These are phyloP conservation scores for Arabis alpina DNA, from an alignment of 345 rosid species.

Conservation along the genomic window DNA sequence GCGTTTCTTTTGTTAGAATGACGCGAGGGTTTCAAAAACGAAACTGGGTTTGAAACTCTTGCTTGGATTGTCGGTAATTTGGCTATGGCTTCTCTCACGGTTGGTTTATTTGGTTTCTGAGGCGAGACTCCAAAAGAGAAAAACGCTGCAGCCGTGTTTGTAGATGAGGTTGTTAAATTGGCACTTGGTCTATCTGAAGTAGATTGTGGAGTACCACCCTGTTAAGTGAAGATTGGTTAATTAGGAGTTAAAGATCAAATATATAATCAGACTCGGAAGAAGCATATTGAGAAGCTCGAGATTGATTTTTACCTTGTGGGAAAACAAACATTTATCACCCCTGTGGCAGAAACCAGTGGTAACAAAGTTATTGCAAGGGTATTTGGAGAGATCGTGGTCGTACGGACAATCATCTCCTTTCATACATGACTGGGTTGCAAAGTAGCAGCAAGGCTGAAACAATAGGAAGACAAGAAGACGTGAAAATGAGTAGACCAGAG, in stretches of 20 bases:
- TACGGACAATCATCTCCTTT: conserved; percentile 90
- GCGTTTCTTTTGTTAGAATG: conserved; percentile 28
- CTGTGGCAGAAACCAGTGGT: conserved; percentile 71
- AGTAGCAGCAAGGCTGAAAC: conserved; percentile 88
- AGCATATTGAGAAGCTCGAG: conserved; percentile 14
- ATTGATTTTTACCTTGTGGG: conserved; percentile 65
- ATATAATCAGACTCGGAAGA: conserved; percentile 1
- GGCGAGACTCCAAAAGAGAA: background rate
- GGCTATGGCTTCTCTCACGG: conserved; percentile 39
- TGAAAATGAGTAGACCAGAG: background rate
- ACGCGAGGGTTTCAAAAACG: conserved; percentile 31
- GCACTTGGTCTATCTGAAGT: conserved; percentile 28
- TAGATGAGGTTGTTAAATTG: conserved; percentile 28
- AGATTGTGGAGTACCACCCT: conserved; percentile 36
- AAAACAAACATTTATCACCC: conserved; percentile 78
- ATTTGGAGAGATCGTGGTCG: conserved; percentile 88
- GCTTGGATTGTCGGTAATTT: conserved; percentile 34
- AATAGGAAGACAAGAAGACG: conserved; percentile 34
- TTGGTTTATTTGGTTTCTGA: conserved; percentile 35
- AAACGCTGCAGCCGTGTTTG: conserved; percentile 30
- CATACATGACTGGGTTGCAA: conserved; percentile 83
- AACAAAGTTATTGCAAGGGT: conserved; percentile 64
- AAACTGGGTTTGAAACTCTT: conserved; percentile 33
- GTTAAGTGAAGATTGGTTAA: conserved; percentile 9
- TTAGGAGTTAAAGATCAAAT: conserved; percentile 22